Percentiles rank a stretch among this genome's conserved stretches.
These are phyloP conservation scores for Coniella vitis DNA, from an alignment of 2,329 filamentous ascomycete species.

Conservation along the genomic window DNA sequence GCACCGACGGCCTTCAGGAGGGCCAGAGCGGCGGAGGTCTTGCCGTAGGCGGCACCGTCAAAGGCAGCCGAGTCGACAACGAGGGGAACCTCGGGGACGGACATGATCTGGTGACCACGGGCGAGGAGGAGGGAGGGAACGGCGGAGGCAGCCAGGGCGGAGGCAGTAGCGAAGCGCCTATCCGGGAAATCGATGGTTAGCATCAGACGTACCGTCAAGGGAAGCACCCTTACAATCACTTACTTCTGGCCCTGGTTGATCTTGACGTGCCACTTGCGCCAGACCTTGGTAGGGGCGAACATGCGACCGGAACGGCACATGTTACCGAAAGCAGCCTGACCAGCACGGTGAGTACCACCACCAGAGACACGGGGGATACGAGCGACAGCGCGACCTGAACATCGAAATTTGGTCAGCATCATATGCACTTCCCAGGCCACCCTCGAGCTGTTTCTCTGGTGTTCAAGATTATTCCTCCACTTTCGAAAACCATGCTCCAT, in stretches of 20 bases:
- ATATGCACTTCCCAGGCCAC: background rate
- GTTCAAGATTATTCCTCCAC: no score
- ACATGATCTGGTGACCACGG: conserved; percentile 91
- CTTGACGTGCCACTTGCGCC: conserved; percentile 99
- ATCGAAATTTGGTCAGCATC: conserved; percentile 21
- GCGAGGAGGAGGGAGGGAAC: conserved; percentile 91
- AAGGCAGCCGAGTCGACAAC: conserved; percentile 90
- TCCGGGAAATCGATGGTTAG: conserved; percentile 8
- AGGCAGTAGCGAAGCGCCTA: conserved; percentile 97
- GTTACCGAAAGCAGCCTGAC: conserved; percentile 99
- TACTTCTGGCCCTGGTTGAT: conserved; percentile 98
- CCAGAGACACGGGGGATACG: conserved; percentile 99
- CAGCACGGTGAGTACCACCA: conserved; percentile 99
- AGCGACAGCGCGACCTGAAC: conserved; percentile 91
- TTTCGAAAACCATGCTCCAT: no score
- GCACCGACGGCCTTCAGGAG: conserved; percentile 91
- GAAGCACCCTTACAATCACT: no score
- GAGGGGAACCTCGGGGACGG: conserved; percentile 91
- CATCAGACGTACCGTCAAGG: no score
- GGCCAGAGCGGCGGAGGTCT: conserved; percentile 79
- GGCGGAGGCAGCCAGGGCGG: conserved; percentile 92
- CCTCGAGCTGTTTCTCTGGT: background rate
- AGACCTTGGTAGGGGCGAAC: conserved; percentile 99
- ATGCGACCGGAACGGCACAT: conserved; percentile 99
- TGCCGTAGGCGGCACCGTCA: conserved; percentile 69